Conservation (phyloP, 2,329 filamentous ascomycete genomes). For the Aspergillus sp. region DNA sequence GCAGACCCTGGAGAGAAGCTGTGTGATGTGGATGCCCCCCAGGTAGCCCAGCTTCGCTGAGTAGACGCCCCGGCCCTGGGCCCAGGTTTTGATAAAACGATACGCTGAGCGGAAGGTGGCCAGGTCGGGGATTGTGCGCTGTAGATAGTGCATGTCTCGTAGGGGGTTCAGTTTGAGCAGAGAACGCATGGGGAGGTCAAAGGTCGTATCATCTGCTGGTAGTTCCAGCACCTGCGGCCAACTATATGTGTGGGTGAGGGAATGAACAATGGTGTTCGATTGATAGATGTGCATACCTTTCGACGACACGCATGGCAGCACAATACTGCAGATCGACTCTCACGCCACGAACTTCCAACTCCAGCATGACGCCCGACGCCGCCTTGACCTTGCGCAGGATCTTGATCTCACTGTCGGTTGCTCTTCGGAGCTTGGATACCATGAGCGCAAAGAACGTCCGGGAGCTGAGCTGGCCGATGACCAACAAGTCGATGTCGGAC, state of each 20-base stretch:
- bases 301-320: slow-evolving; percentile 4
- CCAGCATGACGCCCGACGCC: slow-evolving; percentile 7
- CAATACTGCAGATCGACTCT: slow-evolving; percentile 9
- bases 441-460: slow-evolving; percentile 10
- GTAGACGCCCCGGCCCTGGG: slow-evolving; percentile 5
- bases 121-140: slow-evolving; percentile 6
- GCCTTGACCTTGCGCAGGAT: slow-evolving; percentile 9
- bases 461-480: slow-evolving; percentile 6
- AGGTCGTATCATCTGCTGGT: neutral
- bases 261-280: no score
- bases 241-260: neutral
- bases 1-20: slow-evolving; percentile 2
- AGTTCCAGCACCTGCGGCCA: slow-evolving; percentile 1
- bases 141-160: slow-evolving; percentile 9
- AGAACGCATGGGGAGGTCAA: slow-evolving; percentile 7
- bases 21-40: slow-evolving; percentile 5
- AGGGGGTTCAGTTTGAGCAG: slow-evolving; percentile 10
- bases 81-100: slow-evolving; percentile 8
- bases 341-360: slow-evolving; percentile 4
- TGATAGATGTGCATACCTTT: neutral
- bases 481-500: slow-evolving; percentile 8
- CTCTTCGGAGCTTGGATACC: slow-evolving; percentile 3
- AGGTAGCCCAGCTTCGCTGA: slow-evolving; percentile 9
- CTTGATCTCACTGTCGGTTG: neutral
- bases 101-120: slow-evolving; percentile 4